Base-by-base conservation (phyloP, 2,329 filamentous ascomycete genomes). In the Reticulascus tulasneorum region DNA sequence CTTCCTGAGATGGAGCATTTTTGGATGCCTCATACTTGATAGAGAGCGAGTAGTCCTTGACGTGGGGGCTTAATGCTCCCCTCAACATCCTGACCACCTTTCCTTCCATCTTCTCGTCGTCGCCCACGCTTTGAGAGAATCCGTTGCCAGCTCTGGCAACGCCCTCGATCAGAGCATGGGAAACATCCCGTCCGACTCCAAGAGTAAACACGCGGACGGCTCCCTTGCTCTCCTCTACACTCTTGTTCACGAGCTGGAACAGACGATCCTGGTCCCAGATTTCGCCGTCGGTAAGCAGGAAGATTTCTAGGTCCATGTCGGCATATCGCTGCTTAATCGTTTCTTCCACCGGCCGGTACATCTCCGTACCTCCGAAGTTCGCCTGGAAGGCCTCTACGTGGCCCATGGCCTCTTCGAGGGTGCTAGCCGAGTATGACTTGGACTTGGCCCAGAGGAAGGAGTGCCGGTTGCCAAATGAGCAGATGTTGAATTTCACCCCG, bases 61-160 rank as follows among this genome's bases (percentile, higher is more conserved):
- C 65, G 44, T 86, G 82, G 0, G 82, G 80, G 3, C 74, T 77
- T 15, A 88, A 57, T 0, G 82, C 77, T 0, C 75, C 83, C 51
- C 84, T 86, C 38, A 89, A 64, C 84, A 89, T 88, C 3, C 84
- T 73, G 3, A 88, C 69, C 1, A 87, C 71, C 52, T 84, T 84
- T 45, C 63, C 73, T 47, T 84, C 77, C 58, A 86, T 75, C 50
- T 80, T 77, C 53, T 88, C 84, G 2, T 72, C 62, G 7, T 75
- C 59, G 2, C 65, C 66, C 0, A 87, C 81, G 0, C 72, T 66
- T 53, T 88, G 83, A 1, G 74, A 57, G 41, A 82, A 79, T 4
- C 76, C 76, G 15, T 71, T 70, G 3, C 77, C 76, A 9, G 67
- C 69, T 6, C 66, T 59, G 1, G 73, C 72, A 28, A 75, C 60